Evolutionary conservation across 768 basidiomycete species (phyloP), one percentile per base, ranked within the genome.

Genomic region (Podaxis sp.): DNA sequence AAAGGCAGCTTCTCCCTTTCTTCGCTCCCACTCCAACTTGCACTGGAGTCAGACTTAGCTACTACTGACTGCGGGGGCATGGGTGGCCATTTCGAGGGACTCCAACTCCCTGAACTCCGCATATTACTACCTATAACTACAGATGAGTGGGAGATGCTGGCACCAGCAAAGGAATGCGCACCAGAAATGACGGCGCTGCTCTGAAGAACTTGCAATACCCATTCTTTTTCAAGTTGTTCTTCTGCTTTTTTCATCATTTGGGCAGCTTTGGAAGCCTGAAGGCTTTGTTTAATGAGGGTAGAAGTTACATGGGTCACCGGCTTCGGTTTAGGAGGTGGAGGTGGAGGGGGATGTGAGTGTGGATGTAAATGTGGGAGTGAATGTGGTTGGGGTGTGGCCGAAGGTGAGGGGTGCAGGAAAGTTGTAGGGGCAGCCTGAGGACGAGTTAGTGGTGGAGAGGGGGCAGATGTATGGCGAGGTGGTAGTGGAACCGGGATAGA

Each of bases 191-290:
- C 69, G 33, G 80, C 76, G 44, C 85, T 85, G 66, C 87, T 88
- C 73, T 88, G 89, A 36, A 93, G 77, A 11, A 93, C 86, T 71
- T 87, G 84, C 64, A 91, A 76, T 20, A 91, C 82, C 10, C 90
- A 79, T 69, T 89, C 87, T 66, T 84, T 83, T 71, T 90, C 89
- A 17, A 90, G 77, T 65, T 83, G 80, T 46, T 84, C 84, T 67
- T 91, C 87, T 0, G 84, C 86, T 53, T 84, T 83, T 73, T 91
- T 90, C 73, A 90, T 77, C 3, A 81, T 82, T 71, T 90, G 87
- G 1, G 84, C 91, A 0, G 84, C 82, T 68, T 90, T 89, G 62
- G 84, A 86, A 5, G 91, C 91, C 57, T 89, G 86, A 0, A 93
- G 75, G 22, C 85, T 87, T 72, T 92, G 90, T 63, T 83, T 82